These are phyloP conservation scores for Neurospora sp. DNA, from an alignment of 495 filamentous ascomycete genomes.

Conservation along the genomic window DNA sequence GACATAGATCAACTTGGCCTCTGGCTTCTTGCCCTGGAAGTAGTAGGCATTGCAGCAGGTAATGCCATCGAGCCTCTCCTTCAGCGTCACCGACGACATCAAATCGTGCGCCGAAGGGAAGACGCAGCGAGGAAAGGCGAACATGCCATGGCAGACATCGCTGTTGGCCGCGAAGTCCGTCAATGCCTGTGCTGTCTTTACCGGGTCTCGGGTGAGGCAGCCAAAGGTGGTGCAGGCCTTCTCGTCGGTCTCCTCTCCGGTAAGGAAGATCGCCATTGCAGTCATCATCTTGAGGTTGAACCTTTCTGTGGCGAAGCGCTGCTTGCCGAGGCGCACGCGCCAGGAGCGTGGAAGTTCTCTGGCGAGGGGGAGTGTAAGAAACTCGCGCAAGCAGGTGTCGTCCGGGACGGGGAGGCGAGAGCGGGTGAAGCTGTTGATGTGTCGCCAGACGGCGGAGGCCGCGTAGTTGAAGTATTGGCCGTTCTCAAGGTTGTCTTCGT, in stretches of 20 bases:
- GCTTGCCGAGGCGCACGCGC: background rate
- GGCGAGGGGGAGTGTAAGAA: background rate
- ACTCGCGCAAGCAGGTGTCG: background rate
- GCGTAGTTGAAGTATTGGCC: background rate
- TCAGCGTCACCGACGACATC: background rate
- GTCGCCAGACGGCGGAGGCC: background rate
- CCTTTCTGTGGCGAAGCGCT: fast-evolving
- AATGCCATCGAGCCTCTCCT: background rate
- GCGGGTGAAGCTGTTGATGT: background rate
- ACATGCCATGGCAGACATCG: background rate
- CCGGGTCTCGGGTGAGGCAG: background rate
- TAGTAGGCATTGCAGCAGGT: background rate
- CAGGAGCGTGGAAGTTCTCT: background rate
- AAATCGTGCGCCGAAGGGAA: background rate
- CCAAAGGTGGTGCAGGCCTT: background rate
- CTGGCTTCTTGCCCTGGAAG: background rate
- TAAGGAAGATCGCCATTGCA: background rate
- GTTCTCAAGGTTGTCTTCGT: background rate
- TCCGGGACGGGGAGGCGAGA: background rate
- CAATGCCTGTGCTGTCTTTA: background rate
- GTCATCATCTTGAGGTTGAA: background rate
- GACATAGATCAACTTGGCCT: background rate
- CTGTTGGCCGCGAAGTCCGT: background rate
- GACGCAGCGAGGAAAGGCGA: background rate
- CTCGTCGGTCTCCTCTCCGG: background rate